Evolutionary conservation across 371 early-diverging fungal species (phyloP), one percentile per base, ranked within the genome.

Genomic region (Dinochytrium kinnereticum): DNA sequence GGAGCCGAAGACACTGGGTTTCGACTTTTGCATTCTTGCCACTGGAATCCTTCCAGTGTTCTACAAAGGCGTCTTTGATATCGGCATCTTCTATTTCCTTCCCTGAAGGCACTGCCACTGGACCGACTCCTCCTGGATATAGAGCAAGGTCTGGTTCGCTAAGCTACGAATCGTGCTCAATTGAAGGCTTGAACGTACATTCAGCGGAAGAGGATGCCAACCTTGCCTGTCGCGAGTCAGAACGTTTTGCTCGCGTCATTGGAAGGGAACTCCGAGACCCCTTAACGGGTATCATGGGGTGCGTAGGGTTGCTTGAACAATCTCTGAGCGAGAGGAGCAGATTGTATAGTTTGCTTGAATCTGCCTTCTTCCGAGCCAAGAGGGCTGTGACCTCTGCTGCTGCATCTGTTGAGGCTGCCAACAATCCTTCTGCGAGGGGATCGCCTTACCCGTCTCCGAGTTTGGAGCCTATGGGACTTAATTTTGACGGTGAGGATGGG

Each of bases 1-100:
- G 55, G 13, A 53, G 55, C 24, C 7, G 55, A 26, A 24, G 55
- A 26, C 55, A 26, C 10, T 53, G 55, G 55, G 24, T 53, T 15
- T 53, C 55, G 24, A 53, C 55, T 5, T 53, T 53, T 53, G 55
- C 55, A 26, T 53, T 13, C 26, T 26, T 53, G 55, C 55, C 55
- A 5, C 24, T 53, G 5, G 26, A 53, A n/a, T n/a, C n/a, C n/a
- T n/a, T n/a, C n/a, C n/a, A n/a, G n/a, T n/a, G n/a, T n/a, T n/a
- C n/a, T n/a, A n/a, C n/a, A n/a, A n/a, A n/a, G n/a, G n/a, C n/a
- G n/a, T n/a, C n/a, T n/a, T n/a, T n/a, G n/a, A n/a, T n/a, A n/a
- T n/a, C n/a, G n/a, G n/a, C n/a, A n/a, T n/a, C n/a, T n/a, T n/a
- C n/a, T n/a, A n/a, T n/a, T n/a, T n/a, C n/a, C n/a, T n/a, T n/a